Evolutionary conservation across 441 rosid genomes (phyloP).

Genomic region (Syzygium syzygioides): DNA sequence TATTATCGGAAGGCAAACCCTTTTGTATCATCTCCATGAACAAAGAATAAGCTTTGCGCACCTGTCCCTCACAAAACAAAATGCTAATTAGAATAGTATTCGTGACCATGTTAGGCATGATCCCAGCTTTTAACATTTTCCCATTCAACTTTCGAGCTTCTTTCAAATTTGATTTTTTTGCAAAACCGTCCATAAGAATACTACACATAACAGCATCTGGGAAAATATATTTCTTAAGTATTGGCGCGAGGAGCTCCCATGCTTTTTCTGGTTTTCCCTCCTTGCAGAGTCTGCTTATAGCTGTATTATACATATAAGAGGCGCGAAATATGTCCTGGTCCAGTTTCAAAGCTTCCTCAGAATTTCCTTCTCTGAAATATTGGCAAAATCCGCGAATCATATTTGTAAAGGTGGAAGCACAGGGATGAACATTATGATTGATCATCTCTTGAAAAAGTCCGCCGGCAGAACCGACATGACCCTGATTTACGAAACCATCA

Average conservation of each 20-base stretch:
- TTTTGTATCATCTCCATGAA: slow-evolving; percentile 28
- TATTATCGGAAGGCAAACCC: slow-evolving; percentile 33
- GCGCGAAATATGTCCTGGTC: slow-evolving; percentile 18
- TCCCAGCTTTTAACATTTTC: slow-evolving; percentile 37
- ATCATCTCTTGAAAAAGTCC: slow-evolving; percentile 32
- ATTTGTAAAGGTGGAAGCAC: slow-evolving; percentile 18
- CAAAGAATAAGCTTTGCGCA: slow-evolving; percentile 28
- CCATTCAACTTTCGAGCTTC: slow-evolving; percentile 26
- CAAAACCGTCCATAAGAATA: slow-evolving; percentile 38
- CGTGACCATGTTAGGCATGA: slow-evolving; percentile 26
- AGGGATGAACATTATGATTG: slow-evolving; percentile 24
- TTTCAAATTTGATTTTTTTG: slow-evolving; percentile 25
- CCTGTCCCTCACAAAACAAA: slow-evolving; percentile 12
- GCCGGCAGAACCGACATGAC: slow-evolving; percentile 33
- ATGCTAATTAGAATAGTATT: slow-evolving; percentile 42
- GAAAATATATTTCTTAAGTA: slow-evolving; percentile 41
- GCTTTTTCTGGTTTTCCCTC: too few species aligned
- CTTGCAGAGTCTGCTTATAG: too few species aligned
- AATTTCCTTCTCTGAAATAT: slow-evolving; percentile 25
- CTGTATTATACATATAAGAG: slow-evolving; percentile 31
- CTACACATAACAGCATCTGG: slow-evolving; percentile 27
- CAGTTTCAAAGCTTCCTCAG: slow-evolving; percentile 36
- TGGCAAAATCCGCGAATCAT: slow-evolving; percentile 39
- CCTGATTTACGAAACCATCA: slow-evolving; percentile 25
- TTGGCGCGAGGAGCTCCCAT: slow-evolving; percentile 34